Evolutionary conservation across 2,329 filamentous ascomycete species (phyloP).

Genomic region (Cladosporium sp.): DNA sequence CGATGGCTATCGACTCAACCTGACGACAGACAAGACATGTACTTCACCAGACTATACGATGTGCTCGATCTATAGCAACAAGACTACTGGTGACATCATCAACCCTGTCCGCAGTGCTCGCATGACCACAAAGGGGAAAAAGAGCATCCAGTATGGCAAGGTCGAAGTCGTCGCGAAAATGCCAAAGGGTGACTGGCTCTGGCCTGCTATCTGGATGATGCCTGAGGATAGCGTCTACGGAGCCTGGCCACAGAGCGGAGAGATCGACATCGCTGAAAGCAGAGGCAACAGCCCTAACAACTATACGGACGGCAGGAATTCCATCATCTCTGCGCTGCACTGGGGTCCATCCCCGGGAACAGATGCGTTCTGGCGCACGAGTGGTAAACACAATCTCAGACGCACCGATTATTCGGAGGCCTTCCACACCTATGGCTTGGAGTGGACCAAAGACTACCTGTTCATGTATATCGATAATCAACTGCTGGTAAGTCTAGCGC

Average conservation of each 20-base stretch:
- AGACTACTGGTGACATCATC: conserved; percentile 67
- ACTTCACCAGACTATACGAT: conserved; percentile 55
- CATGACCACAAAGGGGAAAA: conserved; percentile 66
- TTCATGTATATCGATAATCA: conserved; percentile 79
- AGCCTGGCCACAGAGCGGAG: conserved; percentile 69
- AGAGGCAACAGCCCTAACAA: conserved; percentile 63
- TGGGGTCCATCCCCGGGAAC: conserved; percentile 69
- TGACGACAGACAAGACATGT: conserved; percentile 61
- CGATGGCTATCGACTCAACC: conserved; percentile 46
- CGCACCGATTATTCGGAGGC: conserved; percentile 65
- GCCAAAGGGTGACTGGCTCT: conserved; percentile 74
- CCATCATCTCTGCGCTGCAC: conserved; percentile 70
- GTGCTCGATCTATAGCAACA: conserved; percentile 68
- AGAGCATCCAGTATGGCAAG: conserved; percentile 70
- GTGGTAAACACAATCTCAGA: conserved; percentile 66
- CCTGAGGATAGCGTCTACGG: conserved; percentile 67
- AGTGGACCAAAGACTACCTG: conserved; percentile 80
- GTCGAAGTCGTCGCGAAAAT: conserved; percentile 72
- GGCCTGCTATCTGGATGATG: conserved; percentile 85
- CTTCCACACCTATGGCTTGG: conserved; percentile 72
- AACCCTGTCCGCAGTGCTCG: conserved; percentile 71
- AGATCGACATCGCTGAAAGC: conserved; percentile 74
- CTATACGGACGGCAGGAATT: conserved; percentile 71
- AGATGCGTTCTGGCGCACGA: conserved; percentile 76
- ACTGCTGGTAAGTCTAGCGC: conserved; percentile 44